Evolutionary conservation across 139 green algal genomes (phyloP).

Genomic region (Haematococcus lacustris): DNA sequence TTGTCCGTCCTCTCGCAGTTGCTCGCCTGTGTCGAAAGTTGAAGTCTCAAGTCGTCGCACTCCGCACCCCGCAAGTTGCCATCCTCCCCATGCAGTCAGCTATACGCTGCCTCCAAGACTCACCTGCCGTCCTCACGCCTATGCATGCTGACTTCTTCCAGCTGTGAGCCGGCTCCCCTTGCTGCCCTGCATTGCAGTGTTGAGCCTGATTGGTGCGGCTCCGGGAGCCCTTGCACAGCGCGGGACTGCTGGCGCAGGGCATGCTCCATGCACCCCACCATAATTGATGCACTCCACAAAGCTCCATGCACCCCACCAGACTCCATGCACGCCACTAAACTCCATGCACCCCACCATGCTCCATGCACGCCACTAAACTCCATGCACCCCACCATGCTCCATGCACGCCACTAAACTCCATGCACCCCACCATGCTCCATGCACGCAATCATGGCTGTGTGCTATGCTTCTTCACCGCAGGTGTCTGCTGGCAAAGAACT

Average conservation of each 20-base stretch:
- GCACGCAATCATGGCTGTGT: not conserved
- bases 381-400: too few species aligned
- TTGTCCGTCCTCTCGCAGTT: slow-evolving; percentile 33
- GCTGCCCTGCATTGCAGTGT: not conserved
- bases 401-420: slow-evolving; percentile 2
- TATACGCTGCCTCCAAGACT: slow-evolving; percentile 48
- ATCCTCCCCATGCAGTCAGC: slow-evolving; percentile 57
- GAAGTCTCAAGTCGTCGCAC: slow-evolving; percentile 40
- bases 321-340: not conserved
- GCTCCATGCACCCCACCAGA: too few species aligned
- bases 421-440: too few species aligned
- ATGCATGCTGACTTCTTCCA: slow-evolving; percentile 77
- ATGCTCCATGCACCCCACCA: not conserved
- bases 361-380: not conserved
- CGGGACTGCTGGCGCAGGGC: not conserved
- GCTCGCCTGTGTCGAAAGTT: slow-evolving; percentile 44
- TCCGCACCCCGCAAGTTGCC: slow-evolving; percentile 26
- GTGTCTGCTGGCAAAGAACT: slow-evolving; percentile 71
- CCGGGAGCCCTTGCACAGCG: too few species aligned
- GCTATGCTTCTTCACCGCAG: slow-evolving; percentile 25
- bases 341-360: too few species aligned
- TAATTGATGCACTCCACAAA: too few species aligned
- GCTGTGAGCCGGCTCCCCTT: slow-evolving; percentile 31
- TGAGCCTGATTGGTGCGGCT: not conserved
- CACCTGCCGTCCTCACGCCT: slow-evolving; percentile 63